These are phyloP conservation scores for Rhodamnia argentea DNA, from an alignment of 345 rosid species.

Conservation along the genomic window DNA sequence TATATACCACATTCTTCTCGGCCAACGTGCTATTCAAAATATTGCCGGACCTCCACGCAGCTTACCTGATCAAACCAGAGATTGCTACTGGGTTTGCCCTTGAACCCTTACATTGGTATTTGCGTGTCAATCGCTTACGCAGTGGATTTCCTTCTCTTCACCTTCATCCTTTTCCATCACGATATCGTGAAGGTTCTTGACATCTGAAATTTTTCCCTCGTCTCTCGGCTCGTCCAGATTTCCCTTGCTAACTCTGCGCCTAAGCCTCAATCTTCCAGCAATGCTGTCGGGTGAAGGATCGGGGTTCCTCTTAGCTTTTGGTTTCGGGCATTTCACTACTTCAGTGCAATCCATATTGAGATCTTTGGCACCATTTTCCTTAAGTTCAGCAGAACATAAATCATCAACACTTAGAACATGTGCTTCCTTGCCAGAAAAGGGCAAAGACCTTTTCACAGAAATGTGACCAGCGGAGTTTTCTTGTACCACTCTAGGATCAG, in stretches of 20 bases:
- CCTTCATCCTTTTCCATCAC: background rate
- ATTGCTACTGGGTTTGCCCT: background rate
- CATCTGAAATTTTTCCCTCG: background rate
- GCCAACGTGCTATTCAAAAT: background rate
- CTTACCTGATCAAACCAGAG: background rate
- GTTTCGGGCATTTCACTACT: slow-evolving; percentile 1
- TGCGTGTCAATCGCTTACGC: background rate
- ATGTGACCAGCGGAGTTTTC: background rate
- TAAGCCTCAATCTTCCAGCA: slow-evolving; percentile 37
- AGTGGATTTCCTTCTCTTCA: background rate
- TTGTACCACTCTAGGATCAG: slow-evolving; percentile 2
- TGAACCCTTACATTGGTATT: background rate
- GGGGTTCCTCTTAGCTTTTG: slow-evolving; percentile 3
- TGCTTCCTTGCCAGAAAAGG: slow-evolving; percentile 4
- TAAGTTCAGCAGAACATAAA: background rate
- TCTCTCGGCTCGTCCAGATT: background rate
- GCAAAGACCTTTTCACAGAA: background rate
- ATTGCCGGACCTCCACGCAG: background rate
- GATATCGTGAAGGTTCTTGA: background rate
- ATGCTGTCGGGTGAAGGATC: slow-evolving; percentile 29
- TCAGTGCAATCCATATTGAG: slow-evolving; percentile 3
- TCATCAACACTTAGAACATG: background rate
- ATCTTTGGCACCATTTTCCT: background rate
- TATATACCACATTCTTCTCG: background rate
- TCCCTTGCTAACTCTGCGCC: slow-evolving; percentile 5